Evolutionary conservation across 208 protist genomes (phyloP).

Genomic region (Cochliopodium minus): DNA sequence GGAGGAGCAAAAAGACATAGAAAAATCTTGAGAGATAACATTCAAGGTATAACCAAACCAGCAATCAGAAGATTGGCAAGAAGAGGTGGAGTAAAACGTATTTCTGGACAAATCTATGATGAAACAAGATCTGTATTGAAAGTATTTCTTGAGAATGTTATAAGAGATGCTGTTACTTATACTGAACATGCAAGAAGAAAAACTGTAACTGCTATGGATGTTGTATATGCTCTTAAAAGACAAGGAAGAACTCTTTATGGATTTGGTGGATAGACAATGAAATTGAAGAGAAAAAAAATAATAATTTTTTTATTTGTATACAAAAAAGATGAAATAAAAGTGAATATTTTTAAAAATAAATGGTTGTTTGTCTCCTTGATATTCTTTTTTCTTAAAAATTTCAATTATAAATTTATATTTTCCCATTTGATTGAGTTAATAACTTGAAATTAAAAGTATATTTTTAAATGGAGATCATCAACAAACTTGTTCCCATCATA

Average conservation of each 20-base stretch:
- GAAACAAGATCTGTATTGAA: conserved; percentile 67
- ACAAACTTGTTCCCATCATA: too few species aligned
- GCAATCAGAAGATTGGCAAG: conserved; percentile 67
- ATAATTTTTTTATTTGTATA: too few species aligned
- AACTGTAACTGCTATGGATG: conserved; percentile 80
- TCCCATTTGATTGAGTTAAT: too few species aligned
- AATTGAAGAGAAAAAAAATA: too few species aligned
- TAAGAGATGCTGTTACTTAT: conserved; percentile 77
- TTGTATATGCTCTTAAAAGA: conserved; percentile 79
- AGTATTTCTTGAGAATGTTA: conserved; percentile 68
- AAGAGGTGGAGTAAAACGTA: conserved; percentile 75
- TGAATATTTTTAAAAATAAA: too few species aligned
- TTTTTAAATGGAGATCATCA: too few species aligned
- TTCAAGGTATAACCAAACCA: conserved; percentile 64
- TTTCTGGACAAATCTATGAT: conserved; percentile 69
- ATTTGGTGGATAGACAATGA: conserved; percentile 40
- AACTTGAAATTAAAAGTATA: too few species aligned
- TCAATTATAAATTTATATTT: too few species aligned
- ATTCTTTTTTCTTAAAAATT: too few species aligned
- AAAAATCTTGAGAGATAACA: conserved; percentile 59
- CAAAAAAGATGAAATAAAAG: too few species aligned
- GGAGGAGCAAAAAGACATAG: conserved; percentile 62
- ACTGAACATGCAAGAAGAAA: conserved; percentile 76
- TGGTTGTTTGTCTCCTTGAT: too few species aligned
- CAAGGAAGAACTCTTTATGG: conserved; percentile 80